A percentile compares a stretch with the other conserved stretches of the same genome.
Conservation (phyloP, 129 eudicot species). For the Smallanthus sonchifolius region DNA sequence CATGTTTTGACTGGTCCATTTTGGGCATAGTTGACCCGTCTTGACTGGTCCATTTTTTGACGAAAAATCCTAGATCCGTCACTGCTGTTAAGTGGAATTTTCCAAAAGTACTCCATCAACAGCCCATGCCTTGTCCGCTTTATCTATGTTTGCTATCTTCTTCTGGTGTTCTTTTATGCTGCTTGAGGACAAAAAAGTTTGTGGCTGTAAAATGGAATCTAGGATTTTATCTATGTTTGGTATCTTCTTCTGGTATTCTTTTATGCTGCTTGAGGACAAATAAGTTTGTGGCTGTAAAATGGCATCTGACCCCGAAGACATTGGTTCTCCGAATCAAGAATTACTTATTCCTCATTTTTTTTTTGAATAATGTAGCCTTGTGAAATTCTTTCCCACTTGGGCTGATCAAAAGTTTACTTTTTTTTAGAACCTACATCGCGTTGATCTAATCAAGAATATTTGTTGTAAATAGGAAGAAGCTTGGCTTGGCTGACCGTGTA, state of each 20-base stretch:
- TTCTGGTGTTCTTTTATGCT: conserved; percentile 28
- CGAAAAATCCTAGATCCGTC: too few relatives aligned
- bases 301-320: not conserved
- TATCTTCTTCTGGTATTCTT: conserved; percentile 28
- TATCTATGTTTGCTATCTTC: conserved; percentile 16
- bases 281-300: conserved; percentile 20
- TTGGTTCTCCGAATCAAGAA: too few relatives aligned
- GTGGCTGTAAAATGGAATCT: conserved; percentile 18
- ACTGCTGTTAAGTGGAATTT: conserved; percentile 2
- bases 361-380: too few relatives aligned
- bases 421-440: not conserved
- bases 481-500: conserved; percentile 29
- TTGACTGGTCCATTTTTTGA: too few relatives aligned
- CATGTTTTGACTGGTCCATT: not conserved
- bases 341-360: too few relatives aligned
- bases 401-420: not conserved
- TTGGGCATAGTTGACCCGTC: not conserved
- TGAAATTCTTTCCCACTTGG: too few relatives aligned
- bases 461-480: conserved; percentile 26
- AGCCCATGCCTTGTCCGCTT: conserved; percentile 15
- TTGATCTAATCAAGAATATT: not conserved
- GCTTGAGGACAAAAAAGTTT: not conserved
- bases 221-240: not conserved
- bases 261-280: conserved; percentile 14
- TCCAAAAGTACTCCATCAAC: conserved; percentile 2